A percentile compares a stretch with the other conserved stretches of the same genome.
Evolutionary conservation across 768 basidiomycete species (phyloP).

Genomic region (Leccinum broughii): DNA sequence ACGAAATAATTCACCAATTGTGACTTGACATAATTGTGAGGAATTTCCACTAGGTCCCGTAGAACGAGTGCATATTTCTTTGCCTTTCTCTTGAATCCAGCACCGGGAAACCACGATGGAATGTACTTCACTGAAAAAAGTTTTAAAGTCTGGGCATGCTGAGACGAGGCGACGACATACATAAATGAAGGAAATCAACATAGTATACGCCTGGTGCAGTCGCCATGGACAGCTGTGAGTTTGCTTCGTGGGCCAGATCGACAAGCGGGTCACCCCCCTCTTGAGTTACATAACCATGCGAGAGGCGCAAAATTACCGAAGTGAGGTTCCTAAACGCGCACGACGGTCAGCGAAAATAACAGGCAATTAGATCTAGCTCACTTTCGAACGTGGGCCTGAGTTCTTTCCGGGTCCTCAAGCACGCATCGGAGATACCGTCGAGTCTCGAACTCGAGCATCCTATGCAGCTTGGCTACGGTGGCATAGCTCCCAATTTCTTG

Average conservation of each 20-base stretch:
- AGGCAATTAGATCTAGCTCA: not conserved
- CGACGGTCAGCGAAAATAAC: not conserved
- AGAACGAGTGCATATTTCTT: conserved; percentile 10
- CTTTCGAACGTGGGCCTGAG: not conserved
- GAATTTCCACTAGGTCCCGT: conserved; percentile 8
- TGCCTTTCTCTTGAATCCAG: conserved; percentile 18
- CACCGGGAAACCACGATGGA: conserved; percentile 25
- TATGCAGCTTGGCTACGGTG: no score
- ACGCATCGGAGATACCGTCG: conserved; percentile 11
- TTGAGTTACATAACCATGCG: conserved; percentile 42
- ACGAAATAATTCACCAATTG: conserved; percentile 16
- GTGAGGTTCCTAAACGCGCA: conserved; percentile 5
- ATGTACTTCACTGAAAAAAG: conserved; percentile 25
- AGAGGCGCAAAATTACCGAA: conserved; percentile 36
- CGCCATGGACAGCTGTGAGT: conserved; percentile 21
- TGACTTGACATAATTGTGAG: conserved; percentile 13
- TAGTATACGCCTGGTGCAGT: conserved; percentile 3
- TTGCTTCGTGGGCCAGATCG: conserved; percentile 27
- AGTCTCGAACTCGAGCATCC: conserved; percentile 19
- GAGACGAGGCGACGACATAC: conserved; percentile 7
- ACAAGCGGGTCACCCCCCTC: conserved; percentile 39
- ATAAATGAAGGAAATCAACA: conserved; percentile 21
- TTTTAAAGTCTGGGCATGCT: not conserved
- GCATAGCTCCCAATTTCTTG: no score
- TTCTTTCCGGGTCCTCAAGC: conserved; percentile 9